Evolutionary conservation across 1,139 yeast genomes (phyloP).

Genomic region (Suhomyces taliae): DNA sequence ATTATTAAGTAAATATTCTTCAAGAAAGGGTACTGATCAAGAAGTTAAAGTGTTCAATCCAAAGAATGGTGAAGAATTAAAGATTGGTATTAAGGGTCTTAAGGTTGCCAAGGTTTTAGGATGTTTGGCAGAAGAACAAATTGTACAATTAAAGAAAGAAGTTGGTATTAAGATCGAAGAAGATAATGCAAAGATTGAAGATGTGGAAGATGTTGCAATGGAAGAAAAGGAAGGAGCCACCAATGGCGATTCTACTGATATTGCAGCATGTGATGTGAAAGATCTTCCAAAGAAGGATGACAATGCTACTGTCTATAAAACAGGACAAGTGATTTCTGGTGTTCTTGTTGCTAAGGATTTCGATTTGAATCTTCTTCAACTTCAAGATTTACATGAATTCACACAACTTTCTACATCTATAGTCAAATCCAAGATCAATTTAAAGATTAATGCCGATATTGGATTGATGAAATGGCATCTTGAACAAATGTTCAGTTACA

Average conservation of each 20-base stretch:
- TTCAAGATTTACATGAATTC: constrained; percentile 85
- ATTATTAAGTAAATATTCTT: constrained; percentile 78
- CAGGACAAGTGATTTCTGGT: constrained; percentile 66
- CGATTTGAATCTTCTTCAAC: constrained; percentile 76
- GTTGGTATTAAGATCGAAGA: constrained; percentile 24
- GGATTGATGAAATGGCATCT: constrained; percentile 85
- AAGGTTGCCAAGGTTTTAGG: constrained; percentile 89
- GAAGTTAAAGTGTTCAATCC: constrained; percentile 96
- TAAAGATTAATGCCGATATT: constrained; percentile 77
- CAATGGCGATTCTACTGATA: neutral
- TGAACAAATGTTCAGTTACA: constrained; percentile 91
- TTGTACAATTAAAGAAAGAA: constrained; percentile 32
- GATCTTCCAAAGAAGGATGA: constrained; percentile 2
- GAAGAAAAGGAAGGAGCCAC: constrained; percentile 18
- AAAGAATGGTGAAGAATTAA: constrained; percentile 80
- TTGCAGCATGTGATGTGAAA: no score
- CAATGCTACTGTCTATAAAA: constrained; percentile 18
- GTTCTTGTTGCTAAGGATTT: constrained; percentile 90
- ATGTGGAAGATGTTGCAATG: constrained; percentile 15
- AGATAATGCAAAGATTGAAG: constrained; percentile 18
- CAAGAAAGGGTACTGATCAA: constrained; percentile 78
- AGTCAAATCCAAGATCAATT: constrained; percentile 75
- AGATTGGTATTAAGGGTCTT: constrained; percentile 75
- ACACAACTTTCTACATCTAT: constrained; percentile 85
- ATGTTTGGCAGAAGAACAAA: constrained; percentile 58